Conservation (phyloP, 2,329 filamentous ascomycete genomes). For the Pseudogymnoascus sp. region DNA sequence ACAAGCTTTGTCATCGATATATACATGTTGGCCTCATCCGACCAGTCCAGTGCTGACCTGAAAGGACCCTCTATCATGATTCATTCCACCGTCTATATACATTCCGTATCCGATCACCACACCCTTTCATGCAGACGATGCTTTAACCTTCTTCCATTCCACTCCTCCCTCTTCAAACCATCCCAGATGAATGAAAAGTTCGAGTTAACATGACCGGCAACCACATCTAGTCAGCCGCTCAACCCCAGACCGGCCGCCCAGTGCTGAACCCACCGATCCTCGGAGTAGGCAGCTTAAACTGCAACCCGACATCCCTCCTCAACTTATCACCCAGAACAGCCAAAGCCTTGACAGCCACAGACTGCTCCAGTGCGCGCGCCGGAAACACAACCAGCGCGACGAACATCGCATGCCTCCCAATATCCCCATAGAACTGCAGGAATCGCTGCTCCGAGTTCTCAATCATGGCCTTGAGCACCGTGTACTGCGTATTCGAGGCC, state of each 20-base stretch:
- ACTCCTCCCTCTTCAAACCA: neutral
- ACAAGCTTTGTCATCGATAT: neutral
- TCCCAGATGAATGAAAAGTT: neutral
- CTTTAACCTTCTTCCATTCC: neutral
- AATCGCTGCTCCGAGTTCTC: conserved; percentile 67
- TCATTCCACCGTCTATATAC: neutral
- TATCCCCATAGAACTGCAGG: conserved; percentile 69
- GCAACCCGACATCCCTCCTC: conserved; percentile 41
- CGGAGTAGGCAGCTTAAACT: conserved; percentile 14
- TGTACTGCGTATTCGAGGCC: conserved; percentile 64
- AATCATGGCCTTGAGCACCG: conserved; percentile 63
- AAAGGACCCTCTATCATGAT: neutral
- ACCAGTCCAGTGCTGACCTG: neutral
- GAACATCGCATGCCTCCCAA: conserved; percentile 61
- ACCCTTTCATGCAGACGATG: neutral
- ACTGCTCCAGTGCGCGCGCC: conserved; percentile 37
- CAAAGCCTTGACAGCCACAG: conserved; percentile 42
- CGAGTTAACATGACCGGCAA: no score
- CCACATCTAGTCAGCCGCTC: neutral
- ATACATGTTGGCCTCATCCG: neutral
- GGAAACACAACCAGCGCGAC: conserved; percentile 70
- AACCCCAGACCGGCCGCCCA: neutral
- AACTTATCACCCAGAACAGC: conserved; percentile 45
- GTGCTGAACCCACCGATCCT: neutral
- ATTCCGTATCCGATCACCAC: neutral